Evolutionary conservation across 805 yeast species (phyloP).

Genomic region (Candida coquimbonensis): DNA sequence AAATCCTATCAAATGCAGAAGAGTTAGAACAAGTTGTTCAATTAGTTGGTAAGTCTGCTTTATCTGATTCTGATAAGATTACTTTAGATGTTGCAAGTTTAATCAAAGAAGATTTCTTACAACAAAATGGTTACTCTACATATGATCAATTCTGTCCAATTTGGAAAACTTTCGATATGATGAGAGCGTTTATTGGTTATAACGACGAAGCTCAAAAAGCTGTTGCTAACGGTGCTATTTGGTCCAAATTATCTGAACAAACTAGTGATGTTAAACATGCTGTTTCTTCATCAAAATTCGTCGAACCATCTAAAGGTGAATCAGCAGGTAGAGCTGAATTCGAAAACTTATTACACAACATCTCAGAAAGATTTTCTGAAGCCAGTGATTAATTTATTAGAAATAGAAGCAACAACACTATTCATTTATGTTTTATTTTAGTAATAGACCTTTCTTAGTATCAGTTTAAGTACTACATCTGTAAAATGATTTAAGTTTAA

Average conservation of each 20-base stretch:
- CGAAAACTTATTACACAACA: conserved; percentile 62
- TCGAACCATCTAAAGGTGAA: conserved; percentile 91
- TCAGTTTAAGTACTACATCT: neutral
- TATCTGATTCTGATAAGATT: conserved; percentile 94
- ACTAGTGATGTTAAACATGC: conserved; percentile 89
- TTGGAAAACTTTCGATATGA: conserved; percentile 98
- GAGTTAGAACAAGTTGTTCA: conserved; percentile 99
- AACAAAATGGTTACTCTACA: conserved; percentile 97
- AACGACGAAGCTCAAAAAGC: conserved; percentile 98
- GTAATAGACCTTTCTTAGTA: neutral
- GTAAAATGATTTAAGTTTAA: neutral
- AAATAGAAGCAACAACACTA: neutral
- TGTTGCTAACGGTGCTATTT: conserved; percentile 83
- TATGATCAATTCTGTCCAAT: conserved; percentile 99
- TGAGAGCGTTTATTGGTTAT: conserved; percentile 88
- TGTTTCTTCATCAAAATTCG: conserved; percentile 91
- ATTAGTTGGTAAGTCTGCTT: conserved; percentile 96
- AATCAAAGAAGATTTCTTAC: conserved; percentile 96
- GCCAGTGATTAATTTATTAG: conserved; percentile 64
- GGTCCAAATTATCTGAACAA: conserved; percentile 88
- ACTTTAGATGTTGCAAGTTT: conserved; percentile 87
- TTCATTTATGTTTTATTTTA: neutral
- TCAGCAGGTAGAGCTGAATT: conserved; percentile 69
- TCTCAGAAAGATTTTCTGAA: conserved; percentile 90
- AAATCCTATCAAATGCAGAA: conserved; percentile 93